A percentile compares a stretch with the other conserved stretches of the same genome.
Evolutionary conservation across 352 stramenopile species (phyloP).

Genomic region (Pythium sukuiense): DNA sequence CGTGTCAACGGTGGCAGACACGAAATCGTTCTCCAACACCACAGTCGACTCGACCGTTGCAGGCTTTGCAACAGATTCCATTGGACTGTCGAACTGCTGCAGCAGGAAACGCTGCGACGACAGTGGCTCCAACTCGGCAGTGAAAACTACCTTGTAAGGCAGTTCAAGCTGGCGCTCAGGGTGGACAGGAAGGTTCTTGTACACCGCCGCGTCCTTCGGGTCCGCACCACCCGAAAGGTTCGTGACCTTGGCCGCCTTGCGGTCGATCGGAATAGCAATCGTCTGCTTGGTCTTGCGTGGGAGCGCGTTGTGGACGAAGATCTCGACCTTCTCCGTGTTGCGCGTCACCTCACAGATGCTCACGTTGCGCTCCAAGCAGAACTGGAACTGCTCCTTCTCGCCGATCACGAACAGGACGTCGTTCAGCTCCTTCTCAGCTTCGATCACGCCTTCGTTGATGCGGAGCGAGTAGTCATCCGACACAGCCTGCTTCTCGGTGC

Average conservation of each 20-base stretch:
- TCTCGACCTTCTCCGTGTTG: constrained; percentile 64
- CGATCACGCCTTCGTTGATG: constrained; percentile 82
- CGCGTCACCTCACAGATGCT: constrained; percentile 88
- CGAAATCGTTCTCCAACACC: constrained; percentile 61
- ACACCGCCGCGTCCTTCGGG: constrained; percentile 46
- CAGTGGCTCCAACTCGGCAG: constrained; percentile 57
- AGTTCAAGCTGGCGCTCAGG: constrained; percentile 44
- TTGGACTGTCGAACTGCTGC: constrained; percentile 37
- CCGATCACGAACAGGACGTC: constrained; percentile 75
- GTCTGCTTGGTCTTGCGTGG: constrained; percentile 56
- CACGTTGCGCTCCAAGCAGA: constrained; percentile 88
- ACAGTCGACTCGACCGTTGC: constrained; percentile 17
- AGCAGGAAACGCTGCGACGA: constrained; percentile 50
- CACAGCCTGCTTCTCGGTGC: constrained; percentile 95
- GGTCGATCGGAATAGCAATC: constrained; percentile 56
- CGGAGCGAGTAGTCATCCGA: constrained; percentile 94
- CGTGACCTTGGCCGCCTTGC: constrained; percentile 42
- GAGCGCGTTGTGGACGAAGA: constrained; percentile 72
- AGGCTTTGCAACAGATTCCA: constrained; percentile 4
- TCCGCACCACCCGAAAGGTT: constrained; percentile 38
- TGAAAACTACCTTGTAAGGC: constrained; percentile 72
- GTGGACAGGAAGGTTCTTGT: constrained; percentile 55
- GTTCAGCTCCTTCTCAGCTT: constrained; percentile 67
- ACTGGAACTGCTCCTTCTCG: constrained; percentile 58
- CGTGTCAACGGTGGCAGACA: constrained; percentile 54